These are phyloP conservation scores for Penicillium arizonense DNA, from an alignment of 495 filamentous ascomycete genomes.

Conservation along the genomic window DNA sequence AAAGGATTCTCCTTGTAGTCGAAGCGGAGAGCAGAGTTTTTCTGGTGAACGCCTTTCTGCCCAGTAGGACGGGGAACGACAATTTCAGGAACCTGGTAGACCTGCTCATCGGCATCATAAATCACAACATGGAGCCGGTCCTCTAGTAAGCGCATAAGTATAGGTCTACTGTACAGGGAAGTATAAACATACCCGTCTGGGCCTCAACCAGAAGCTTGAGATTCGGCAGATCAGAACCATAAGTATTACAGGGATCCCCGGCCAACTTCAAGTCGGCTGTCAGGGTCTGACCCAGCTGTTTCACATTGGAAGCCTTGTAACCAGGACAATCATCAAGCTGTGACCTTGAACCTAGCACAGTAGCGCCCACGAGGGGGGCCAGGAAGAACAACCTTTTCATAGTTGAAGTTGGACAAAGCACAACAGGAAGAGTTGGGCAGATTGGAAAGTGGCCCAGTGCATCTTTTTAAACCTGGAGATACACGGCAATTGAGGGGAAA, in stretches of 20 bases:
- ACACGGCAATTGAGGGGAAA: not conserved
- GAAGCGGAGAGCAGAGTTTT: slow-evolving; percentile 55
- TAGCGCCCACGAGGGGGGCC: slow-evolving; percentile 33
- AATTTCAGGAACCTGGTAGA: slow-evolving; percentile 76
- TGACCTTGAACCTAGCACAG: slow-evolving; percentile 22
- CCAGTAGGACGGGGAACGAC: slow-evolving; percentile 62
- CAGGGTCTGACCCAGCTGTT: slow-evolving; percentile 37
- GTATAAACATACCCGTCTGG: slow-evolving; percentile 59
- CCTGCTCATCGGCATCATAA: slow-evolving; percentile 66
- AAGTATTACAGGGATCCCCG: slow-evolving; percentile 66
- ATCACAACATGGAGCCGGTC: slow-evolving; percentile 81
- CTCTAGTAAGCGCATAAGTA: slow-evolving; percentile 39
- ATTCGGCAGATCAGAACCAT: slow-evolving; percentile 64
- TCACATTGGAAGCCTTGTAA: slow-evolving; percentile 67
- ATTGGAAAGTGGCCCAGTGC: slow-evolving; percentile 4
- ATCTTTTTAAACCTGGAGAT: not conserved
- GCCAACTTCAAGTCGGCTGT: slow-evolving; percentile 65
- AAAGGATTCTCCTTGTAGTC: slow-evolving; percentile 67
- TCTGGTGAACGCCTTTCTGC: slow-evolving; percentile 14
- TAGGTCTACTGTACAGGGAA: not conserved
- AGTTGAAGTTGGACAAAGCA: slow-evolving; percentile 8
- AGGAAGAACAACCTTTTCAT: slow-evolving; percentile 34
- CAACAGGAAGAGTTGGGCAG: slow-evolving; percentile 1
- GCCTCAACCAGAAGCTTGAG: slow-evolving; percentile 72
- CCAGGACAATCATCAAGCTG: slow-evolving; percentile 56